Base-by-base conservation (phyloP, 805 yeast genomes). In the Candida tammaniensis region DNA sequence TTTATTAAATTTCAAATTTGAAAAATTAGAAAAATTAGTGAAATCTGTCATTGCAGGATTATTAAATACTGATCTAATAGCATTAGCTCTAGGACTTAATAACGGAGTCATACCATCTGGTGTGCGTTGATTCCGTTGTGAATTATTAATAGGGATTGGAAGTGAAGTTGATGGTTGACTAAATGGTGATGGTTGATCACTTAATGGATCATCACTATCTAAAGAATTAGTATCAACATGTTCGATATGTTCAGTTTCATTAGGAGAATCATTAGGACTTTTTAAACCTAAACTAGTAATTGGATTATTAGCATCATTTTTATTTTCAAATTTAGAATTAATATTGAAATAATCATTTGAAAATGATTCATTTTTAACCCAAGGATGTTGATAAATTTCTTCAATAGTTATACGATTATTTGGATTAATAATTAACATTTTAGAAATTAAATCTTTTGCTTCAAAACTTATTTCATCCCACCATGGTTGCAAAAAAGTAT, bases 401-500 rank as follows among this genome's bases (percentile, higher is more conserved):
- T 80, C 80, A 27, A 83, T 72, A 2, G 84, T 75, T 44, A 80
- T 82, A 48, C 95, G 68, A 34, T 70, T 72, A 9, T 66, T 64
- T 1, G 93, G 89, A 53, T 85, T 78, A 11, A 82, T 82, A 17
- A 81, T 80, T 43, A 85, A 64, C 55, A 85, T 67, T 48, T 74
- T 78, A 4, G 73, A 59, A 10, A 85, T 85, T 48, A 85, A 71
- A 47, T 73, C 72, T 51, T 83, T 85, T 17, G 88, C 89, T 23
- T 79, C 86, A 24, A 54, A 59, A 32, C 82, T 71, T 22, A 85
- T 81, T 53, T 85, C 94, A 57, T 84, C 93, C 86, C 93, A 85
- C 95, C 95, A 85, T 1, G 95, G 95, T 39, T 74, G 63, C 34
- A 85, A 63, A 53, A 83, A 85, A n/a, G 76, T 74, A 56, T 73